These are phyloP conservation scores for Rosa hybrid DNA, from an alignment of 331 rosid species.

Conservation along the genomic window DNA sequence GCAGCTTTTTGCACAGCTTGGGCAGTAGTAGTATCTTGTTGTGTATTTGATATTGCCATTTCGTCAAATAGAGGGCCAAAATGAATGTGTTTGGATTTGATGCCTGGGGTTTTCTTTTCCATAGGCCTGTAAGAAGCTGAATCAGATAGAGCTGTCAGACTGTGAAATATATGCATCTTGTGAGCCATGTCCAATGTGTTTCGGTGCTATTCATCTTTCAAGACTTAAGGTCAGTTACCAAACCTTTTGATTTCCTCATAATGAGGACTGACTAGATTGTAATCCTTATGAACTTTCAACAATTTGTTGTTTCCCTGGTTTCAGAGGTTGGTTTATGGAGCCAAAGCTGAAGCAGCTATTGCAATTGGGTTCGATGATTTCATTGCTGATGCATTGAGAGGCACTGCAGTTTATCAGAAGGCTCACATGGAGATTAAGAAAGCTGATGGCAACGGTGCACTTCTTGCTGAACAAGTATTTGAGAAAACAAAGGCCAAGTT, in stretches of 20 bases:
- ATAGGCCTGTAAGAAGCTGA: conserved; percentile 84
- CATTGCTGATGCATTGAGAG: conserved; percentile 80
- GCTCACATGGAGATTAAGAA: conserved; percentile 75
- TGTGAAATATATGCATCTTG: conserved; percentile 94
- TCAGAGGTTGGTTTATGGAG: conserved; percentile 94
- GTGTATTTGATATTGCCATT: neutral
- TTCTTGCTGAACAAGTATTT: conserved; percentile 83
- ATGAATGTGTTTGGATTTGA: neutral
- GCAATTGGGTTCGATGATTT: conserved; percentile 79
- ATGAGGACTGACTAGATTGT: neutral
- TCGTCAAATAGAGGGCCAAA: neutral
- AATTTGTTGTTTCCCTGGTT: neutral
- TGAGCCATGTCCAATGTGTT: conserved; percentile 98
- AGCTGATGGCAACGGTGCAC: conserved; percentile 75
- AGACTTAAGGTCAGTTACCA: conserved; percentile 59
- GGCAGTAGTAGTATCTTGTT: neutral
- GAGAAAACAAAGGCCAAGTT: conserved; percentile 72
- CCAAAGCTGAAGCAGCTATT: conserved; percentile 84
- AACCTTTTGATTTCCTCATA: conserved; percentile 9
- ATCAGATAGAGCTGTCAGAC: conserved; percentile 67
- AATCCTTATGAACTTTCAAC: neutral
- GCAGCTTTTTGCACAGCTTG: too few species aligned
- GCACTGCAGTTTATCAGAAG: conserved; percentile 68
- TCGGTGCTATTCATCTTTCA: conserved; percentile 89
- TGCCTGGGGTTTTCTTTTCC: conserved; percentile 18